Base-by-base conservation (phyloP, 2,329 filamentous ascomycete species). In the Colletotrichum graminicola region DNA sequence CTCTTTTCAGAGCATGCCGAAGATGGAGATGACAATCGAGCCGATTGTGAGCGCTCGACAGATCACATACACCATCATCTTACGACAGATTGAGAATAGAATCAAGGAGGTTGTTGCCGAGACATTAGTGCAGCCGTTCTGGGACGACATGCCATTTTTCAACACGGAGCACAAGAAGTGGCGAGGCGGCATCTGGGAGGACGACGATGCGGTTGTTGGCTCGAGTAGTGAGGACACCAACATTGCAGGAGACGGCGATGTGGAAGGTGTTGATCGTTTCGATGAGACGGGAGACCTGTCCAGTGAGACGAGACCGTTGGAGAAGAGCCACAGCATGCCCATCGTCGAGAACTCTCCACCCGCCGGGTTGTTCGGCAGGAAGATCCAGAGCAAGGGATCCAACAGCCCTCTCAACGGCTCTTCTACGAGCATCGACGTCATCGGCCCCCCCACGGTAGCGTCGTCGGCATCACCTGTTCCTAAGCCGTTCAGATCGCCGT, bases 51-150 rank as follows among this genome's bases (percentile, higher is more conserved):
- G 95, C 82, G 93, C 94, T 18, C 90, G 95, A 69, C 95, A 98
- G 79, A 97, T 99, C 74, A 98, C 96, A 0, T 98, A 97, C 80
- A 93, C 92, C 1, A 89, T 97, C 71, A 96, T 99, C 66, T 87
- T 98, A 16, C 90, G 94, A 61, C 94, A 97, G 73, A 98, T 99
- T 71, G 96, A 99, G 81, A 97, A 93, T 77, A 89, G 94, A 61
- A 98, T 99, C 79, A 93, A 97, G 77, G 95, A 98, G 80, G 94
- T 98, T 11, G 88, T 99, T 72, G 93, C 93, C 12, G 96, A 99
- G 82, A 97, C 94, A 1, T 81, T 98, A 26, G 96, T 99, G 2
- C 85, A 92, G 67, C 96, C 96, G 0, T 97, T 97, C 78, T 99
- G 96, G 95, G 96, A 99, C 75, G 96, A 99, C 79, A 88, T 94